Base-by-base conservation (phyloP, 768 basidiomycete genomes). In the Grammothele lineata region DNA sequence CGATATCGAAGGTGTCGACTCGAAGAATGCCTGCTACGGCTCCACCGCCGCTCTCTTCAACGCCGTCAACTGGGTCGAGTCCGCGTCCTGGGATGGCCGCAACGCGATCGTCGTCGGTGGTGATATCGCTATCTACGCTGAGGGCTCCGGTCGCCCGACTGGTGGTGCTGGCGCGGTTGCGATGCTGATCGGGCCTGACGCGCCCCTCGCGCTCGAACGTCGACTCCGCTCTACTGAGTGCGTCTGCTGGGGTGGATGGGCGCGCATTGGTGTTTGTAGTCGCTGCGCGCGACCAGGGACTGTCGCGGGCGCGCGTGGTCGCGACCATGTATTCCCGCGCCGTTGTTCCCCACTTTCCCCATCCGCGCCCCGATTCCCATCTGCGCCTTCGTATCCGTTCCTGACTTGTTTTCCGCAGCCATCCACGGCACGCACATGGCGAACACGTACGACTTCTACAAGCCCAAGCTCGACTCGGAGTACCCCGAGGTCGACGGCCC, bases 21-120 rank as follows among this genome's bases (percentile, higher is more conserved):
- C 90, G 37, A 98, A 98, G 75, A 99, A 97, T 64, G 96, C 96
- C 17, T 99, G 96, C 75, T 99, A 99, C 61, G 96, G 96, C 23
- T 94, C 92, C 27, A 99, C 96, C 19, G 96, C 96, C 37, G 96
- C 96, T 3, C 82, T 99, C 47, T 99, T 97, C 83, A 99, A 99
- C 70, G 89, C 92, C 39, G 75, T 95, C 63, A 99, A 99, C 78
- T 99, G 96, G 96, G 74, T 97, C 50, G 95, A 99, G 66, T 88
- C 86, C 27, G 83, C 82, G 40, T 92, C 87, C 5, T 99, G 95
- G 96, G 95, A 99, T 59, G 95, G 95, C 40, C 82, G 95, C 44
- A 92, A 95, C 64, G 95, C 96, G 10, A 93, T 99, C 53, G 93
- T 98, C 51, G 92, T 98, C 40, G 84, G 82, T 26, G 96, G 93